Percentiles rank a stretch among this genome's conserved stretches.
Conservation (phyloP, 192 early-diverging fungal genomes). For the Chytriomyces confervae region DNA sequence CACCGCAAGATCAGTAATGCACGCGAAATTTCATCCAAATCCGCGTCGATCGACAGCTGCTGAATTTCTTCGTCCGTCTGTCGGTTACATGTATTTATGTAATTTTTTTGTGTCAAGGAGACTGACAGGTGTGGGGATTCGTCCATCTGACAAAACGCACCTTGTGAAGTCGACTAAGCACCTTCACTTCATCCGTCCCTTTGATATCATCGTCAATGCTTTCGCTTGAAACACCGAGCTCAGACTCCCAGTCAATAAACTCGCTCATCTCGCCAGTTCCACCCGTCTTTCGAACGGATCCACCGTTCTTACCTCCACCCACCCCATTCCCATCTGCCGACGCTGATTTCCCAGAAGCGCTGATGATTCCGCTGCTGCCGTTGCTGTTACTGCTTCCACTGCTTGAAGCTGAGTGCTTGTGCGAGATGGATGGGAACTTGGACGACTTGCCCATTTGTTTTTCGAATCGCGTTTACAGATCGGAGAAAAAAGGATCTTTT, state of each 20-base stretch:
- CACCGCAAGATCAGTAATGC: slow-evolving; percentile 47
- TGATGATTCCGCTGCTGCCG: not conserved
- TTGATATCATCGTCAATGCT: slow-evolving; percentile 56
- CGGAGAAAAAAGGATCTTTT: too few species aligned
- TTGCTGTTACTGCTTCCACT: not conserved
- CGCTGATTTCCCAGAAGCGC: not conserved
- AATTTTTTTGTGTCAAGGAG: slow-evolving; percentile 7
- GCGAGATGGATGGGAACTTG: not conserved
- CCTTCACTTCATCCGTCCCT: slow-evolving; percentile 56
- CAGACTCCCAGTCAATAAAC: slow-evolving; percentile 48
- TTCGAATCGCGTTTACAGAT: too few species aligned
- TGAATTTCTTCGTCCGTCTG: slow-evolving; percentile 58
- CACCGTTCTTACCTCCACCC: not conserved
- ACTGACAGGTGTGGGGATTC: not conserved
- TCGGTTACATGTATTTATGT: not conserved
- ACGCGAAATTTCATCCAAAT: slow-evolving; percentile 51
- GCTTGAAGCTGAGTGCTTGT: not conserved
- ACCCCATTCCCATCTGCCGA: not conserved
- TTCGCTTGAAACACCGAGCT: slow-evolving; percentile 37
- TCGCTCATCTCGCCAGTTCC: slow-evolving; percentile 28
- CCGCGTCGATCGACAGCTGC: slow-evolving; percentile 48
- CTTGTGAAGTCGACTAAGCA: slow-evolving; percentile 48
- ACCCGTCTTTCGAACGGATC: not conserved
- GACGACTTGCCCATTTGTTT: slow-evolving; percentile 8
- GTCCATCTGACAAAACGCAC: slow-evolving; percentile 17